A percentile compares a stretch with the other conserved stretches of the same genome.
These are phyloP conservation scores for Colletotrichum sp. DNA, from an alignment of 2,329 filamentous ascomycete genomes.

Conservation along the genomic window DNA sequence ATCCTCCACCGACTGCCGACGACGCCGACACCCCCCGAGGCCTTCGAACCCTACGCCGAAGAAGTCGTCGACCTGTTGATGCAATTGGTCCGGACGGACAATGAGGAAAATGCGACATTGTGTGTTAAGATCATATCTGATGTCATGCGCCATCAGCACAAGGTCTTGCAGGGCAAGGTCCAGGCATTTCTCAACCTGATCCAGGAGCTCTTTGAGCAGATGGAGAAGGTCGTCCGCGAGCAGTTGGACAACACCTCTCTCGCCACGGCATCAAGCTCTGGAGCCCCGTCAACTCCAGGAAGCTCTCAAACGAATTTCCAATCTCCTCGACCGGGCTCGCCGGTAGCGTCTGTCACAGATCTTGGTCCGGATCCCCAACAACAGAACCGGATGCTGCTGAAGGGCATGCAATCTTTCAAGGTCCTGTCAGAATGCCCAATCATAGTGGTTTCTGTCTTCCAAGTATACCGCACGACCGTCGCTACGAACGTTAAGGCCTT, in stretches of 20 bases:
- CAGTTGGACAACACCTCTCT: conserved; percentile 83
- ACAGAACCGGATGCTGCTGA: conserved; percentile 79
- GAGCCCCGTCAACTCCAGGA: conserved; percentile 70
- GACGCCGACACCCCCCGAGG: conserved; percentile 73
- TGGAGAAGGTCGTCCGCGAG: conserved; percentile 93
- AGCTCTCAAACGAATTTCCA: conserved; percentile 76
- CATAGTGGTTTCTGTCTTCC: conserved; percentile 97
- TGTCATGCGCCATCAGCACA: conserved; percentile 90
- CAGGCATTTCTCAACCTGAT: conserved; percentile 92
- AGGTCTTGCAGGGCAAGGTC: conserved; percentile 78
- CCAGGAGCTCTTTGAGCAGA: conserved; percentile 92
- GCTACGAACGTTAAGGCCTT: conserved; percentile 88
- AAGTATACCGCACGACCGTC: conserved; percentile 84
- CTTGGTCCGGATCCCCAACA: conserved; percentile 82
- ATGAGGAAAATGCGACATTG: conserved; percentile 98
- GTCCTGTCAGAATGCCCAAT: conserved; percentile 97
- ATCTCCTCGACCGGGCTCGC: conserved; percentile 88
- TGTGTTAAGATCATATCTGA: conserved; percentile 99
- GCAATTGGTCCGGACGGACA: conserved; percentile 86
- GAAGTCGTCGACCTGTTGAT: conserved; percentile 92
- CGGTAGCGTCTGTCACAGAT: conserved; percentile 81
- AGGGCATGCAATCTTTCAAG: conserved; percentile 99
- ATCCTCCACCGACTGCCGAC: conserved; percentile 87
- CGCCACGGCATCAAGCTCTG: conserved; percentile 54
- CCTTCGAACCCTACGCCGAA: conserved; percentile 85